Conservation (phyloP, 23 red algal genomes). For the Cyanidiococcus yangmingshanensis region DNA sequence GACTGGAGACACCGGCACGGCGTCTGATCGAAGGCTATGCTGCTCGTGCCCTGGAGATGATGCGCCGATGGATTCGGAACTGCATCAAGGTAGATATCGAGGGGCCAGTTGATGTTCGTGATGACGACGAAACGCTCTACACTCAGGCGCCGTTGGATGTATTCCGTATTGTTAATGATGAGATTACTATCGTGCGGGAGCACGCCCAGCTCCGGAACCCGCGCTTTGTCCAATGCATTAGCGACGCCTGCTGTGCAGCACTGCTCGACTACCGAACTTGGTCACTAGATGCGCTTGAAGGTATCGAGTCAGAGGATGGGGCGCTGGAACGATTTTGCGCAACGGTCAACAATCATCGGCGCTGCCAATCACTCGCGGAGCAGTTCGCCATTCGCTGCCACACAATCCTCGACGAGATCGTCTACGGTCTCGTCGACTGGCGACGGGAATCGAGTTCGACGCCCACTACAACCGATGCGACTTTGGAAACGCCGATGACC, state of each 20-base stretch:
- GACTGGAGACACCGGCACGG: constrained; percentile 7
- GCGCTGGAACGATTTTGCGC: constrained; percentile 28
- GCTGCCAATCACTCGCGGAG: constrained; percentile 2
- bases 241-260: constrained; percentile 25
- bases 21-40: constrained; percentile 29
- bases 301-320: constrained; percentile 24
- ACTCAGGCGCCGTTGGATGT: constrained; percentile 27
- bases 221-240: constrained; percentile 15
- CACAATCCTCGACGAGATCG: not conserved
- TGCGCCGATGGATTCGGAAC: constrained; percentile 28
- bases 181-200: constrained; percentile 27
- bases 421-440: constrained; percentile 7
- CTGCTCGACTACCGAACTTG: constrained; percentile 25
- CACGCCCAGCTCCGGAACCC: constrained; percentile 21
- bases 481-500: not conserved
- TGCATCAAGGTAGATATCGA: constrained; percentile 24
- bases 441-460: not conserved
- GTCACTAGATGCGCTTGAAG: constrained; percentile 15
- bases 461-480: not conserved
- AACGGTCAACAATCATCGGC: constrained; percentile 26
- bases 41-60: constrained; percentile 25
- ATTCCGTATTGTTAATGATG: constrained; percentile 34
- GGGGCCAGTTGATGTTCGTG: constrained; percentile 16
- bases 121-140: constrained; percentile 14
- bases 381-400: constrained; percentile 6